A percentile compares a stretch with the other conserved stretches of the same genome.
Conservation (phyloP, 2,329 filamentous ascomycete genomes). For the Paecilomyces sp. region DNA sequence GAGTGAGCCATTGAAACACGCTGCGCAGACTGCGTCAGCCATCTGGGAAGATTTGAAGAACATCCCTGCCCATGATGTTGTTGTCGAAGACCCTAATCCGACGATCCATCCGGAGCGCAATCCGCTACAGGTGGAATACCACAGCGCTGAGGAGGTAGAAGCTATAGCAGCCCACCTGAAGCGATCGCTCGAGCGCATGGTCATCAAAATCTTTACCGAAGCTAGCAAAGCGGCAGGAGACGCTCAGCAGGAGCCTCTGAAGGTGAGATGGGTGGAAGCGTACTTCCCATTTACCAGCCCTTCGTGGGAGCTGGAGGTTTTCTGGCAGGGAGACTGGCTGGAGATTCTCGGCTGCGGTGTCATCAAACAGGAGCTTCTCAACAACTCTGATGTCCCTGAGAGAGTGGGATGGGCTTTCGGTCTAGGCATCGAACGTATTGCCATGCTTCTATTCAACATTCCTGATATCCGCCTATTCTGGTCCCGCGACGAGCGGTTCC, state of each 20-base stretch:
- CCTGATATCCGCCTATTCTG: slow-evolving; percentile 96
- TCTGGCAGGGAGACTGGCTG: slow-evolving; percentile 91
- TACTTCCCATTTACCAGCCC: slow-evolving; percentile 97
- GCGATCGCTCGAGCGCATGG: slow-evolving; percentile 78
- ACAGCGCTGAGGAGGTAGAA: slow-evolving; percentile 69
- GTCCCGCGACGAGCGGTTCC: slow-evolving; percentile 77
- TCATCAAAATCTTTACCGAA: slow-evolving; percentile 78
- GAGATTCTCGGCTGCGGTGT: slow-evolving; percentile 93
- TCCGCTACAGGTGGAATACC: slow-evolving; percentile 66
- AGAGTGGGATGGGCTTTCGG: slow-evolving; percentile 94
- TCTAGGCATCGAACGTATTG: slow-evolving; percentile 85
- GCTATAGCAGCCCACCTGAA: slow-evolving; percentile 82
- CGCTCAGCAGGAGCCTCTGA: slow-evolving; percentile 61
- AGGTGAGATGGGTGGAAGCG: slow-evolving; percentile 89
- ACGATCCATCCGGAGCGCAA: slow-evolving; percentile 71
- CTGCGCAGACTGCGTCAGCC: slow-evolving; percentile 44
- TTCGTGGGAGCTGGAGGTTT: slow-evolving; percentile 93
- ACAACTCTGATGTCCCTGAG: slow-evolving; percentile 65
- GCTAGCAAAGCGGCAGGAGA: slow-evolving; percentile 60
- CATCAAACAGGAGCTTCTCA: slow-evolving; percentile 73
- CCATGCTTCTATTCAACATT: slow-evolving; percentile 95
- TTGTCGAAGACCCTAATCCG: slow-evolving; percentile 78
- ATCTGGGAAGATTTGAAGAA: slow-evolving; percentile 64
- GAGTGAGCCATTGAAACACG: slow-evolving; percentile 21
- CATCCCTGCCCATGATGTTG: slow-evolving; percentile 66